A percentile compares a stretch with the other conserved stretches of the same genome.
phyloP scores from a whole-genome alignment of 208 protist genomes.

The Wallacemonas sp. region DNA sequence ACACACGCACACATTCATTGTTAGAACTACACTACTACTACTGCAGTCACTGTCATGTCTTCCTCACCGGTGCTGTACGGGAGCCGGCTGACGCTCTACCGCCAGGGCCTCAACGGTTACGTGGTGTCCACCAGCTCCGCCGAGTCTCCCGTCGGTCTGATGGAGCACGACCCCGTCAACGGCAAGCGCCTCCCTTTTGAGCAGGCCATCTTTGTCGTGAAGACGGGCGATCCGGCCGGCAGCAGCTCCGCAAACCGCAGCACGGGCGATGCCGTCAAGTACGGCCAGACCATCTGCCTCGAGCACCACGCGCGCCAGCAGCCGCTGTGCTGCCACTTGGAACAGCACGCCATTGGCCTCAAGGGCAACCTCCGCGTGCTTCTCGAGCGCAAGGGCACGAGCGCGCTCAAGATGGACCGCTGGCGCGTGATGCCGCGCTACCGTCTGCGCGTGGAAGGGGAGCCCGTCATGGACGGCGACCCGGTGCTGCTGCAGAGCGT shows the following conservation, averaged over 20 bases:
- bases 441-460: constrained; percentile 59
- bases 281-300: constrained; percentile 54
- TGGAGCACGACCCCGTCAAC: constrained; percentile 26
- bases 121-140: constrained; percentile 49
- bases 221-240: constrained; percentile 37
- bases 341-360: constrained; percentile 45
- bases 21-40: too few species aligned
- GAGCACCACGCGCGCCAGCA: constrained; percentile 49
- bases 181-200: constrained; percentile 39
- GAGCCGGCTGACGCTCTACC: constrained; percentile 39
- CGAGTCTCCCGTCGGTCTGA: constrained; percentile 42
- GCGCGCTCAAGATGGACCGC: constrained; percentile 26
- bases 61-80: constrained; percentile 38
- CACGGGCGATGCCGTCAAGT: constrained; percentile 48
- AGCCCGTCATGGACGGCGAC: constrained; percentile 55
- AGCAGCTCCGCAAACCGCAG: constrained; percentile 12
- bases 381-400: constrained; percentile 31
- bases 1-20: too few species aligned
- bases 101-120: constrained; percentile 42
- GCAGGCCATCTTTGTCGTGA: constrained; percentile 45
- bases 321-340: constrained; percentile 37
- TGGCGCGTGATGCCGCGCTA: constrained; percentile 75
- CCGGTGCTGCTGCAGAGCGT: constrained; percentile 49
- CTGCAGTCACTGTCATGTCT: too few species aligned
- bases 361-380: constrained; percentile 56